Percentiles rank a stretch among this genome's conserved stretches.
These are phyloP conservation scores for Phytophthora pluvialis DNA, from an alignment of 352 stramenopile species.

Conservation along the genomic window DNA sequence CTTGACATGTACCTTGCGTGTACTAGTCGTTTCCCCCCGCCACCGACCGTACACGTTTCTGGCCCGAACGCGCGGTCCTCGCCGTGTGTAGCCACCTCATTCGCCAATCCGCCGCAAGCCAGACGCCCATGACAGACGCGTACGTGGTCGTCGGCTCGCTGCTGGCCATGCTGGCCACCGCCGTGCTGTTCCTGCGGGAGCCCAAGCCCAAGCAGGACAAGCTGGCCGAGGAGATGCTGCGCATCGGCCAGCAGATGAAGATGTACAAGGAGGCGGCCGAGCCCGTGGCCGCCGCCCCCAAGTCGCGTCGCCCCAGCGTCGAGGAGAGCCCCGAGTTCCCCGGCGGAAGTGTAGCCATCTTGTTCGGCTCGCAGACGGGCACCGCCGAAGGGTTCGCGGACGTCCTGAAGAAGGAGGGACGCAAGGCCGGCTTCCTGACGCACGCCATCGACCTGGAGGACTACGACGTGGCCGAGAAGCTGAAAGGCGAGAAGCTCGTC, in stretches of 20 bases:
- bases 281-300: not conserved
- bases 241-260: conserved; percentile 82
- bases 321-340: conserved; percentile 55
- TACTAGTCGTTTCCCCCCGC: not conserved
- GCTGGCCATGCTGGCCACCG: conserved; percentile 67
- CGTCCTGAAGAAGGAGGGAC: conserved; percentile 91
- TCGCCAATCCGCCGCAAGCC: conserved; percentile 25
- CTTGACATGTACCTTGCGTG: not conserved
- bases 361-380: conserved; percentile 98
- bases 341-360: conserved; percentile 87
- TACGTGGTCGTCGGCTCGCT: conserved; percentile 76
- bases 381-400: conserved; percentile 98
- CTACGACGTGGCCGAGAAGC: conserved; percentile 79
- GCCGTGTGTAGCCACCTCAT: conserved; percentile 17
- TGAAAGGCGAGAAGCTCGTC: conserved; percentile 62
- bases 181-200: conserved; percentile 66
- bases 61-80: conserved; percentile 12
- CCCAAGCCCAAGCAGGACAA: conserved; percentile 67
- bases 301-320: conserved; percentile 18
- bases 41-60: conserved; percentile 12
- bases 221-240: conserved; percentile 70
- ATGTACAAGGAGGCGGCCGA: conserved; percentile 76
- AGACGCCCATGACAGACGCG: conserved; percentile 52
- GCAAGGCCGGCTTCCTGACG: conserved; percentile 86
- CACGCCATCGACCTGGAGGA: conserved; percentile 96